Evolutionary conservation across 495 filamentous ascomycete genomes (phyloP).

Genomic region (Patellaria atrata): DNA sequence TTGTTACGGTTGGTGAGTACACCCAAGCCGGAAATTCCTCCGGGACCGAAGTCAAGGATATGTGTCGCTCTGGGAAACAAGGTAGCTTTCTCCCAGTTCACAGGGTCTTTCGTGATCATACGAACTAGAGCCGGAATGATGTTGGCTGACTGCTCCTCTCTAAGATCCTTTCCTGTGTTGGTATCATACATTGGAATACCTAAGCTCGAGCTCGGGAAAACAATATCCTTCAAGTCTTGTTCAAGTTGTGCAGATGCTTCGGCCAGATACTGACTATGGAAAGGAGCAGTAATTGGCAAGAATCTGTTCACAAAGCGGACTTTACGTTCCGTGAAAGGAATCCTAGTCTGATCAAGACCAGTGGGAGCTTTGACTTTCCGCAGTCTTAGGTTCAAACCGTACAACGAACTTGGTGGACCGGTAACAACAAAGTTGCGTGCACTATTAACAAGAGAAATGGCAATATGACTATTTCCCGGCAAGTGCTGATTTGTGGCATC

Average conservation of each 20-base stretch:
- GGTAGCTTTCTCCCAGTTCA: conserved; percentile 91
- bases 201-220: conserved; percentile 51
- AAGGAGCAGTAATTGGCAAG: conserved; percentile 91
- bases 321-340: conserved; percentile 90
- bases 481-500: conserved; percentile 92
- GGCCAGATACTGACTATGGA: conserved; percentile 86
- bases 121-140: conserved; percentile 73
- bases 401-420: conserved; percentile 86
- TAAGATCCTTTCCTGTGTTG: conserved; percentile 67
- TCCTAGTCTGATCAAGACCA: conserved; percentile 85
- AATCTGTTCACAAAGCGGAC: conserved; percentile 94
- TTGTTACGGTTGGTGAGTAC: conserved; percentile 97
- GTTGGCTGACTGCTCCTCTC: conserved; percentile 43
- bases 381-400: conserved; percentile 84
- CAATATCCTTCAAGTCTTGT: conserved; percentile 72
- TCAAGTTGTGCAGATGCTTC: conserved; percentile 65
- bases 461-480: conserved; percentile 79
- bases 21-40: conserved; percentile 88
- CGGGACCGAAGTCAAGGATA: conserved; percentile 90
- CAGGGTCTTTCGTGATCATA: conserved; percentile 83
- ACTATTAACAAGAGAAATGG: conserved; percentile 91
- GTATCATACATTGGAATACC: conserved; percentile 80
- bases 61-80: conserved; percentile 80
- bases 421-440: conserved; percentile 94
- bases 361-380: conserved; percentile 95